A percentile compares a stretch with the other conserved stretches of the same genome.
Evolutionary conservation across 768 basidiomycete genomes (phyloP).

Genomic region (Psilocybe cyanescens): DNA sequence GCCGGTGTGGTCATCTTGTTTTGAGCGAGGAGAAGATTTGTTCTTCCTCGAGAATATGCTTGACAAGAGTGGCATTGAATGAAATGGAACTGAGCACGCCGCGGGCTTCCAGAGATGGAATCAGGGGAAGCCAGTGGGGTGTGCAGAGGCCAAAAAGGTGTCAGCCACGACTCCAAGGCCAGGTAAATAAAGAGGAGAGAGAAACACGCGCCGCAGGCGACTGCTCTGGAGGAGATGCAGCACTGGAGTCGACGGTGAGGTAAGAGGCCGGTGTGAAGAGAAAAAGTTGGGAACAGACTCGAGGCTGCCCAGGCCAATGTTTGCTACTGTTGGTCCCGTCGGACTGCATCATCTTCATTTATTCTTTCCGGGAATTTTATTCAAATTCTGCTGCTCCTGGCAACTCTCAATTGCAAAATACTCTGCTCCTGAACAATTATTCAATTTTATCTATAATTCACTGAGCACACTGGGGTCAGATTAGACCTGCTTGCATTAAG

Average conservation of each 20-base stretch:
- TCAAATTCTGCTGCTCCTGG: background rate
- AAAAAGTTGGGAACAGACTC: conserved; percentile 8
- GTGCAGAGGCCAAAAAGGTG: conserved; percentile 7
- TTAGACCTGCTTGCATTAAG: no score
- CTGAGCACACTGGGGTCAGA: no score
- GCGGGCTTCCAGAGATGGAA: background rate
- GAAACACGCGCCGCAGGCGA: conserved; percentile 17
- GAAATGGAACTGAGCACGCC: conserved; percentile 1
- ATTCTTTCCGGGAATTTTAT: conserved; percentile 5
- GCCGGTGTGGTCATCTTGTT: conserved; percentile 23
- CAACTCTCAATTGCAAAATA: background rate
- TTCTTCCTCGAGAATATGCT: conserved; percentile 43
- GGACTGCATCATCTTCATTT: conserved; percentile 1
- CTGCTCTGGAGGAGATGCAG: conserved; percentile 11
- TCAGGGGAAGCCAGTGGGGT: background rate
- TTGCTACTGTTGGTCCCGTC: conserved; percentile 22
- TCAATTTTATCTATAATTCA: no score
- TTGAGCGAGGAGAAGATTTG: conserved; percentile 28
- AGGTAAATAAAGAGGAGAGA: background rate
- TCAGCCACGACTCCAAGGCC: background rate
- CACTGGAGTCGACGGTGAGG: conserved; percentile 16
- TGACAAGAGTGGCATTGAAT: conserved; percentile 39
- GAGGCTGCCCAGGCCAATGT: conserved; percentile 17
- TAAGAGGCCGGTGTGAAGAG: conserved; percentile 16
- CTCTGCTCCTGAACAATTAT: no score